These are phyloP conservation scores for Mycena pura DNA, from an alignment of 768 basidiomycete genomes.

Conservation along the genomic window DNA sequence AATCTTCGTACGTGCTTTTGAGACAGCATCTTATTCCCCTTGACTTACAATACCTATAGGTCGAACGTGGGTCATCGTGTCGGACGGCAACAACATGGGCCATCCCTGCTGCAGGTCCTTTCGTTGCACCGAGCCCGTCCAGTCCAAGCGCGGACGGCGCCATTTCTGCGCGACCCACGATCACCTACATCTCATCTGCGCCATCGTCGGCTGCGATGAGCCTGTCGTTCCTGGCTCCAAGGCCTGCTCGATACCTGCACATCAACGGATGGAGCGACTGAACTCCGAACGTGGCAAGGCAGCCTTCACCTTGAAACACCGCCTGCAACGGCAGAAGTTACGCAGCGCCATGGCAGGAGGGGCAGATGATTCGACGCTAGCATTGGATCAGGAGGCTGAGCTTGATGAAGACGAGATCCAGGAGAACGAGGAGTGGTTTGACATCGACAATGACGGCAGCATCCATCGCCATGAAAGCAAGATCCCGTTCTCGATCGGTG, in stretches of 20 bases:
- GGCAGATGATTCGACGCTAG: background rate
- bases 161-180: conserved; percentile 24
- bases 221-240: conserved; percentile 6
- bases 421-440: background rate
- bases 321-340: background rate
- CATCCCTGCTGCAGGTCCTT: conserved; percentile 26
- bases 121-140: conserved; percentile 20
- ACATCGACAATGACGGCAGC: background rate
- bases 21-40: background rate
- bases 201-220: conserved; percentile 16
- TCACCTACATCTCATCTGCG: conserved; percentile 15
- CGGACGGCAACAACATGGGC: conserved; percentile 27
- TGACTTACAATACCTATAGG: background rate
- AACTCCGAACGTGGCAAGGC: background rate
- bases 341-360: background rate
- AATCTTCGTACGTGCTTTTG: background rate
- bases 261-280: conserved; percentile 11
- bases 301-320: background rate
- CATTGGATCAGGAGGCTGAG: background rate
- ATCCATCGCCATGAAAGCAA: background rate
- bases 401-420: conserved; percentile 11
- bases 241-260: conserved; percentile 1
- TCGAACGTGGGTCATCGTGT: conserved; percentile 2
- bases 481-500: too few relatives aligned
- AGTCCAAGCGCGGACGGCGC: conserved; percentile 17